phyloP scores from a whole-genome alignment of 768 basidiomycete species.

The Calvatia gigantea region DNA sequence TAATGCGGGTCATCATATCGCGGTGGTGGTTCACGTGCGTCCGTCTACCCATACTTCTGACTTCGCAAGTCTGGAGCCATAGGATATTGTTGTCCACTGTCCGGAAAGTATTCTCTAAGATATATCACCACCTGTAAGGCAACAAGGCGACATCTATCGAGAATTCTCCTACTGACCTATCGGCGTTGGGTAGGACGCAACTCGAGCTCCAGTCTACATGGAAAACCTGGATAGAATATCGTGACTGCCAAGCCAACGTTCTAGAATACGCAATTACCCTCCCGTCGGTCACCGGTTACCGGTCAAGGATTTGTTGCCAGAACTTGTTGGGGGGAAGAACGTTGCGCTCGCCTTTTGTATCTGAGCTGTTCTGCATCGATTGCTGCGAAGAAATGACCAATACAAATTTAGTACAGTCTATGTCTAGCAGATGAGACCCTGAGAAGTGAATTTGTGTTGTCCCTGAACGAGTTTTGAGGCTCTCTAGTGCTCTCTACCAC shows the following conservation, averaged over 20 bases:
- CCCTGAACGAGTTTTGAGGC: neutral
- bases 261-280: neutral
- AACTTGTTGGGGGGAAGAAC: neutral
- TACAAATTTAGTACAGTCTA: neutral
- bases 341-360: too few species aligned
- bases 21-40: too few species aligned
- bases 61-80: neutral
- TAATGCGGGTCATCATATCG: too few species aligned
- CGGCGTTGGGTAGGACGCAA: too few species aligned
- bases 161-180: too few species aligned
- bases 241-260: neutral
- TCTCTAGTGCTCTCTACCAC: too few species aligned
- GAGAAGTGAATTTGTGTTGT: neutral
- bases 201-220: neutral
- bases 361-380: too few species aligned
- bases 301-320: neutral
- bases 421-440: slow-evolving; percentile 2
- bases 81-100: neutral
- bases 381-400: too few species aligned
- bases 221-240: neutral
- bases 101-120: neutral
- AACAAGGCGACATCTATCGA: neutral
- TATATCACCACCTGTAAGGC: neutral
- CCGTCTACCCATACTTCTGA: too few species aligned
- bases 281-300: neutral